Evolutionary conservation across 495 filamentous ascomycete species (phyloP), one percentile per base, ranked within the genome.

Genomic region (Hypoxylon rickii): DNA sequence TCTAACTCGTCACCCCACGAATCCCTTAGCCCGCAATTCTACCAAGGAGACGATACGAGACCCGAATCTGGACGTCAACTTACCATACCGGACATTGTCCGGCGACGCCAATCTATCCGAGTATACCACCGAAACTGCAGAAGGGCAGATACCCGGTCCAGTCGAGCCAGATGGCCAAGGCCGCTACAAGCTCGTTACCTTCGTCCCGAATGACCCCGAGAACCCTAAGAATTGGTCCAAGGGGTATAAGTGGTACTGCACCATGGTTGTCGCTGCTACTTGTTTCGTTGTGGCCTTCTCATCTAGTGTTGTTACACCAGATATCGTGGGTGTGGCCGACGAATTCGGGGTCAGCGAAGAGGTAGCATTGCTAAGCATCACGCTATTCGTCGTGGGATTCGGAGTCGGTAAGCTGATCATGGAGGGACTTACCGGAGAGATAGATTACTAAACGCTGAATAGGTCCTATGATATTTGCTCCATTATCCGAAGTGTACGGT

Each of bases 301-400:
- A 16, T 85, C 80, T 24, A 78, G 82, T 39, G 81, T 88, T 56
- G 79, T 88, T 64, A 92, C 89, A 0, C 78, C 89, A 10, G 87
- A 87, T 49, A 69, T 92, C 13, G 70, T 65, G 18, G 83, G 83
- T 4, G 82, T 88, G 1, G 66, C 76, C 17, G 58, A 82, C 12
- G 73, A 79, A 16, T 90, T 92, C 53, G 39, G 77, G 41, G 81
- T 89, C 51, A 83, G 82, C 38, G 66, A 79, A 5, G 87, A 89
- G 71, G 86, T 87, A 10, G 81, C 84, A 31, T 68, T 90, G 11
- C 68, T 93, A 1, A 77, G 74, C 32, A 82, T 93, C 34, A 86
- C 87, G 0, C 71, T 91, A 1, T 92, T 93, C 55, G 89, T 92
- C 13, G 73, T 92, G 53, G 89, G 89, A 13, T 92, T 92, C 62